Percentiles rank a stretch among this genome's conserved stretches.
Evolutionary conservation across 345 rosid species (phyloP).

Genomic region (Bruguiera sexangula): DNA sequence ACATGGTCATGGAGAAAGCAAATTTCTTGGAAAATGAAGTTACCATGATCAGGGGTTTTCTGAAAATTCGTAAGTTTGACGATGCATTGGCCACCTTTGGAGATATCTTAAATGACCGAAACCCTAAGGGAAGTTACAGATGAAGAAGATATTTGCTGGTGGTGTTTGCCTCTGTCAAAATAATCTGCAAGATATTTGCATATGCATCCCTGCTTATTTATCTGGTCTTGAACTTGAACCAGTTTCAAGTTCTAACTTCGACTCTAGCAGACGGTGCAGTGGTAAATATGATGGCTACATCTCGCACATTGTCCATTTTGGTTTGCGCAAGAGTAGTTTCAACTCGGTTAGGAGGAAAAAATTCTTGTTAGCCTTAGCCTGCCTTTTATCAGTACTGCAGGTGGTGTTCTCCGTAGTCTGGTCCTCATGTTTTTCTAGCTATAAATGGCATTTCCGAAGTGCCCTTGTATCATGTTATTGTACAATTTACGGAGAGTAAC

Average conservation of each 20-base stretch:
- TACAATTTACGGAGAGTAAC: no score
- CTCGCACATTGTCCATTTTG: neutral
- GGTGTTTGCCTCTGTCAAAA: neutral
- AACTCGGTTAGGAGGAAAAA: no score
- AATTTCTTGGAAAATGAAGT: slow-evolving; percentile 51
- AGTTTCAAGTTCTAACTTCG: neutral
- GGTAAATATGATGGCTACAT: no score
- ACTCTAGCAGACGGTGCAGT: neutral
- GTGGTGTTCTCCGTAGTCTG: neutral
- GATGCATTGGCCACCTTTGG: slow-evolving; percentile 72
- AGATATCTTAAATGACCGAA: slow-evolving; percentile 44
- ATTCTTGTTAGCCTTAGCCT: neutral
- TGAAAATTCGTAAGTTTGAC: slow-evolving; percentile 63
- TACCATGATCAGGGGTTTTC: slow-evolving; percentile 63
- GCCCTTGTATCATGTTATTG: no score
- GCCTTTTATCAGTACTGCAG: neutral
- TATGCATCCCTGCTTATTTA: neutral
- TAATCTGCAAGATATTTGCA: no score
- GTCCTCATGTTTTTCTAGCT: no score
- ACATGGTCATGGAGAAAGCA: slow-evolving; percentile 67
- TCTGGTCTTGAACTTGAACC: neutral
- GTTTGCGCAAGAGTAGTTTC: no score
- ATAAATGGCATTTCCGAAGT: no score
- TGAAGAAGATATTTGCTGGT: slow-evolving; percentile 25
- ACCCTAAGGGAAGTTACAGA: slow-evolving; percentile 37